Base-by-base conservation (phyloP, 345 rosid genomes). In the Limnanthes douglasii region DNA sequence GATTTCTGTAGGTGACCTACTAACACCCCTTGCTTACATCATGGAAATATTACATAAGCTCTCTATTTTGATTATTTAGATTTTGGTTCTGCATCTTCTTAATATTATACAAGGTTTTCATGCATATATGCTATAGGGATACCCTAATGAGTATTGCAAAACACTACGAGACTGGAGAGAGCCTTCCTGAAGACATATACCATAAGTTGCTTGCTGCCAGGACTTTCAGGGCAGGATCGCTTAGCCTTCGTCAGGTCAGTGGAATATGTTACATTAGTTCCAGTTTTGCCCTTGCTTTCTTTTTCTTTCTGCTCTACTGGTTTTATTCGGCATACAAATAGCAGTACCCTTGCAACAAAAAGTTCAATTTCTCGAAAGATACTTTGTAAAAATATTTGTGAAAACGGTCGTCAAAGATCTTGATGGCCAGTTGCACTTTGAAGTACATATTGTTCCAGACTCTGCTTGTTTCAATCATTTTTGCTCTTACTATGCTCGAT, bases 91-190 rank as follows among this genome's bases (percentile, higher is more conserved):
- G n/a, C n/a, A n/a, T n/a, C n/a, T n/a, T n/a, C n/a, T n/a, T n/a
- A n/a, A 14, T 32, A 9, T 31, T 18, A n/a, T 50, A 42, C 13
- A 16, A 20, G 5, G 17, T 20, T 27, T 40, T 43, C 6, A 28
- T 34, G 22, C 34, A 31, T 12, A 27, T 31, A 24, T 50, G 24
- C 46, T 43, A 38, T 56, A 86, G 94, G 74, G 92, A 72, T 58
- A 86, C 96, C 31, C 61, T 86, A 61, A 75, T 86, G 84, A 73
- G 86, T 61, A 72, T 86, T 30, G 86, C 96, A 27, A 86, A 75
- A 62, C 96, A 86, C 54, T 81, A 74, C 51, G 69, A 70, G 57
- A 78, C 92, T 43, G 86, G 86, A 29, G 84, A 72, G 60, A 68
- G 57, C 51, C 76, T 86, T 29, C 96, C 92, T 6, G 96, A 86